Conservation (phyloP, 2,329 filamentous ascomycete species). For the Aspergillus texensis region DNA sequence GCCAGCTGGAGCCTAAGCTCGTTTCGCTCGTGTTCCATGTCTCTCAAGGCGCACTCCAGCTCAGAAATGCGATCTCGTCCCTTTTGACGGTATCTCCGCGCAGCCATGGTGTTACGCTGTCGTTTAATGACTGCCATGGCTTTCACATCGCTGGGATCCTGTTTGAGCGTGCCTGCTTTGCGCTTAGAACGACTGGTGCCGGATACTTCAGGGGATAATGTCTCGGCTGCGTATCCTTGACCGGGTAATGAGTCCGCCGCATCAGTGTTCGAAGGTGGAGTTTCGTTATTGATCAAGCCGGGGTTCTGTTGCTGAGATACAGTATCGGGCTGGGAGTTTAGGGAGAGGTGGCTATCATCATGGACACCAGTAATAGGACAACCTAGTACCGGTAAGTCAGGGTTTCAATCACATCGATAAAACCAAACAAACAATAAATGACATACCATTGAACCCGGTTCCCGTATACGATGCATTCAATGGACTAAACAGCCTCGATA, state of each 20-base stretch:
- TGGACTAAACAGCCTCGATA: neutral
- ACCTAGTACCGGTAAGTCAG: neutral
- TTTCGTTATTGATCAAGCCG: neutral
- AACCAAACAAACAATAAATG: neutral
- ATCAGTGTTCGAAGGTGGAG: neutral
- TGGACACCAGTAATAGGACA: neutral
- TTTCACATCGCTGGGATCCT: neutral
- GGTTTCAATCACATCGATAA: neutral
- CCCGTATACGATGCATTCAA: neutral
- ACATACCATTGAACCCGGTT: neutral
- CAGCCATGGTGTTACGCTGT: neutral
- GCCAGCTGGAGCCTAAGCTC: neutral
- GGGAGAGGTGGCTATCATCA: neutral
- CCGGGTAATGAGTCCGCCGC: neutral
- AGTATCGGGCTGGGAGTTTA: neutral
- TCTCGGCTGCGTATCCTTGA: neutral
- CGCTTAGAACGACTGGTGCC: neutral
- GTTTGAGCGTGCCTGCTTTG: neutral
- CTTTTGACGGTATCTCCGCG: neutral
- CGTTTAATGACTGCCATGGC: neutral
- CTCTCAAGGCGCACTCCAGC: neutral
- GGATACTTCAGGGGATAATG: neutral
- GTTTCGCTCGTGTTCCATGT: neutral
- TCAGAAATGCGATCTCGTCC: neutral
- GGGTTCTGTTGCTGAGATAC: neutral